Evolutionary conservation across 1,139 yeast species (phyloP).

Genomic region (Hansenula sp.): DNA sequence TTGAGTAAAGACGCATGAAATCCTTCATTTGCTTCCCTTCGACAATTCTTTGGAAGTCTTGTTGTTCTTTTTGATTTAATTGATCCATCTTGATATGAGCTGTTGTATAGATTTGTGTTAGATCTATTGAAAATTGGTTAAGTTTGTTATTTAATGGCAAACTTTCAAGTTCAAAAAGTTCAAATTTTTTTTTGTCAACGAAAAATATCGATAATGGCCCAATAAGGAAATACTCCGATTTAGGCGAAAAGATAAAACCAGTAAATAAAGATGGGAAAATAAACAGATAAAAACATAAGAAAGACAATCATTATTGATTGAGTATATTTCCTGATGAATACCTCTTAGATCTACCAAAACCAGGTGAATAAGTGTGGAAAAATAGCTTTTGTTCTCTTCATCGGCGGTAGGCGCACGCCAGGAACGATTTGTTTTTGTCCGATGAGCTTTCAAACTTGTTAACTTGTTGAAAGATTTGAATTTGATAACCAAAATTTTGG

Average conservation of each 20-base stretch:
- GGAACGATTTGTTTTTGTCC: too few species aligned
- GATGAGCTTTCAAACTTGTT: too few species aligned
- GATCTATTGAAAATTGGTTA: too few species aligned
- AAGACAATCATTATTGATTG: too few species aligned
- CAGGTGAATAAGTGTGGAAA: too few species aligned
- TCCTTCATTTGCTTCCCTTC: slow-evolving; percentile 99
- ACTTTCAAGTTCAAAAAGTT: not conserved
- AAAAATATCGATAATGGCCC: not conserved
- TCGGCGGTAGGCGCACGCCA: too few species aligned
- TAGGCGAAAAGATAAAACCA: not conserved
- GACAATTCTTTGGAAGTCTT: slow-evolving; percentile 90
- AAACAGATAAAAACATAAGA: too few species aligned
- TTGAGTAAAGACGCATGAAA: slow-evolving; percentile 94
- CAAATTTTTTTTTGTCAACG: slow-evolving; percentile 1
- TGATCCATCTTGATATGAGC: slow-evolving; percentile 53
- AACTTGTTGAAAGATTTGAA: too few species aligned
- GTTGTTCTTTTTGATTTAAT: slow-evolving; percentile 89
- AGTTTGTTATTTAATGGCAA: not conserved
- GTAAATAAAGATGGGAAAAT: not conserved
- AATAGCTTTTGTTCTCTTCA: too few species aligned
- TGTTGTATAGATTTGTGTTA: not conserved
- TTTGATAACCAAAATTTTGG: too few species aligned
- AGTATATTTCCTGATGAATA: too few species aligned
- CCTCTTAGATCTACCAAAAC: too few species aligned
- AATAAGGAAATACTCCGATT: not conserved